These are phyloP conservation scores for Allium cepa DNA, from an alignment of 106 monocot species.

Conservation along the genomic window DNA sequence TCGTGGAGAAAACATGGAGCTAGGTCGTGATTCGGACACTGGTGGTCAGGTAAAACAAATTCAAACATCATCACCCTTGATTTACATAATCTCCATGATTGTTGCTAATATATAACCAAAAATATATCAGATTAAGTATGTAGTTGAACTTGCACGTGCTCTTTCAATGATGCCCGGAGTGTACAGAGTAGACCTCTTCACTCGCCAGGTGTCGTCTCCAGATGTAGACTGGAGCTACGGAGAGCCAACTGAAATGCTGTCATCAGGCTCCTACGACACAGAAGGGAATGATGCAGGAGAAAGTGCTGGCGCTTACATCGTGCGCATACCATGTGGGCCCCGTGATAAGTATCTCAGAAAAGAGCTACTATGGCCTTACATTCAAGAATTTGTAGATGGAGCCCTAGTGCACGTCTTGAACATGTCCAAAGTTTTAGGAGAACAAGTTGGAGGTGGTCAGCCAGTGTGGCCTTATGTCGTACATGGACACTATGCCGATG, in stretches of 20 bases:
- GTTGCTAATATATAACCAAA: no score
- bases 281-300: slow-evolving; percentile 71
- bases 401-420: slow-evolving; percentile 79
- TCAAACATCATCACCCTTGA: neutral
- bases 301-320: slow-evolving; percentile 85
- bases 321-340: slow-evolving; percentile 82
- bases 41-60: slow-evolving; percentile 61
- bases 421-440: slow-evolving; percentile 84
- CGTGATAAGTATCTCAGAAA: slow-evolving; percentile 67
- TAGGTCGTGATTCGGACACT: slow-evolving; percentile 88
- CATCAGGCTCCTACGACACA: slow-evolving; percentile 52
- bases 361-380: slow-evolving; percentile 82
- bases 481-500: slow-evolving; percentile 96
- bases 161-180: slow-evolving; percentile 92
- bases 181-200: slow-evolving; percentile 88
- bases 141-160: slow-evolving; percentile 87
- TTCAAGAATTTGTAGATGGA: slow-evolving; percentile 92
- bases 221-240: slow-evolving; percentile 98
- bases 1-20: slow-evolving; percentile 96
- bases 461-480: slow-evolving; percentile 92
- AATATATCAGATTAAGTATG: slow-evolving; percentile 68
- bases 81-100: neutral
- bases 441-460: slow-evolving; percentile 75
- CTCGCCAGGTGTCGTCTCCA: slow-evolving; percentile 80
- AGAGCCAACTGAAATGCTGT: slow-evolving; percentile 93